Evolutionary conservation across 1,139 yeast species (phyloP).

Genomic region (Lodderomyces orthopsilosis): DNA sequence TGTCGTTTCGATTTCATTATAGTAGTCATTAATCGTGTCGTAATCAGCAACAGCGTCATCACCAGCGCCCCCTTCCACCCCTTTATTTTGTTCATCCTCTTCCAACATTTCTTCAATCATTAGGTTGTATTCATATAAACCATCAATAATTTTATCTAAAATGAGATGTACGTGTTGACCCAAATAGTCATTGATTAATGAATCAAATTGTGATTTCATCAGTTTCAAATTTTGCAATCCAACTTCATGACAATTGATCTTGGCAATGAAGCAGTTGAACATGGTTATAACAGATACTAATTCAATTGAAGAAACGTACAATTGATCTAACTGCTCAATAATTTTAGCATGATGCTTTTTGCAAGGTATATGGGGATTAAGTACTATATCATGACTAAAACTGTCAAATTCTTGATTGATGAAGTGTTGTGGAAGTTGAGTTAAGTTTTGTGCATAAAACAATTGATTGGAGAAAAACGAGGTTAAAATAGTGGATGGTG

Average conservation of each 20-base stretch:
- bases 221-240: slow-evolving; percentile 9
- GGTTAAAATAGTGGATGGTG: slow-evolving; percentile 7
- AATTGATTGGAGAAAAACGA: slow-evolving; percentile 18
- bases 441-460: slow-evolving; percentile 20
- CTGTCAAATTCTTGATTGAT: slow-evolving; percentile 13
- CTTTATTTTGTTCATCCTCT: neutral
- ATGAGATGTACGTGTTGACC: slow-evolving; percentile 12
- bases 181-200: slow-evolving; percentile 10
- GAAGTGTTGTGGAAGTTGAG: slow-evolving; percentile 15
- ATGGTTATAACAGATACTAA: slow-evolving; percentile 11
- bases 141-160: slow-evolving; percentile 13
- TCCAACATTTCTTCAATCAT: slow-evolving; percentile 12
- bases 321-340: slow-evolving; percentile 8
- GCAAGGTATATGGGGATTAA: slow-evolving; percentile 13
- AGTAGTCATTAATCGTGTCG: slow-evolving; percentile 10
- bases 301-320: slow-evolving; percentile 10
- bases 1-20: slow-evolving; percentile 11
- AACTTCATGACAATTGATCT: slow-evolving; percentile 8
- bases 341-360: slow-evolving; percentile 6
- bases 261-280: slow-evolving; percentile 9
- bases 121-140: slow-evolving; percentile 14
- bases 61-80: slow-evolving; percentile 1
- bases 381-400: slow-evolving; percentile 10
- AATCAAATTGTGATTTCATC: slow-evolving; percentile 10
- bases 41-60: slow-evolving; percentile 1